phyloP scores from a whole-genome alignment of 345 rosid genomes.

The Limnanthes douglasii region DNA sequence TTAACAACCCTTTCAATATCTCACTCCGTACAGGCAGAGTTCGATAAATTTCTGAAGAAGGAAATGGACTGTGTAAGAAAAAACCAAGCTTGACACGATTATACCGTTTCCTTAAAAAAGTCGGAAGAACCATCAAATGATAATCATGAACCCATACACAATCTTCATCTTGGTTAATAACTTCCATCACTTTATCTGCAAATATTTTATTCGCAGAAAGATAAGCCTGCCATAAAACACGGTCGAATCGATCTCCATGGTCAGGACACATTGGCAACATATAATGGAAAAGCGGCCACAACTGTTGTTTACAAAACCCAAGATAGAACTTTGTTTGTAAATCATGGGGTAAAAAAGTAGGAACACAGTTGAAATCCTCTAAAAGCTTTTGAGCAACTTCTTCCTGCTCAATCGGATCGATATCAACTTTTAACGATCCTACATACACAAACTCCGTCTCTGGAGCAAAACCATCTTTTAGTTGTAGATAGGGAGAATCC shows the following conservation, averaged over 20 bases:
- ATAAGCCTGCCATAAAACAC: constrained; percentile 63
- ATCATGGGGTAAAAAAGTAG: constrained; percentile 48
- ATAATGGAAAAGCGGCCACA: constrained; percentile 80
- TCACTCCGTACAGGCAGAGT: constrained; percentile 64
- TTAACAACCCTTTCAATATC: constrained; percentile 47
- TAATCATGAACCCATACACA: constrained; percentile 78
- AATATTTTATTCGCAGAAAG: constrained; percentile 66
- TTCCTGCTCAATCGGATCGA: constrained; percentile 43
- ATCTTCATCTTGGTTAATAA: constrained; percentile 61
- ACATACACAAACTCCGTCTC: constrained; percentile 56
- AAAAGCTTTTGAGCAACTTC: constrained; percentile 46
- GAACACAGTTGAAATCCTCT: constrained; percentile 54
- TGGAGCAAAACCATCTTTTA: constrained; percentile 48
- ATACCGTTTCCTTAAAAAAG: constrained; percentile 60
- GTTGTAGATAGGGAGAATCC: constrained; percentile 40
- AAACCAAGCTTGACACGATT: constrained; percentile 62
- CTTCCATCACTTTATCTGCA: constrained; percentile 75
- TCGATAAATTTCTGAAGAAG: constrained; percentile 69
- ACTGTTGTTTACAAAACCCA: constrained; percentile 66
- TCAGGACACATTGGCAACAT: constrained; percentile 83
- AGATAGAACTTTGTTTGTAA: constrained; percentile 49
- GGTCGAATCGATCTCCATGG: constrained; percentile 66
- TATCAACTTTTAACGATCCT: constrained; percentile 53
- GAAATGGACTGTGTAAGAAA: constrained; percentile 77
- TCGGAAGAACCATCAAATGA: constrained; percentile 74